A percentile compares a stretch with the other conserved stretches of the same genome.
phyloP scores from a whole-genome alignment of 192 early-diverging fungal species.

The Piromyces finnis region DNA sequence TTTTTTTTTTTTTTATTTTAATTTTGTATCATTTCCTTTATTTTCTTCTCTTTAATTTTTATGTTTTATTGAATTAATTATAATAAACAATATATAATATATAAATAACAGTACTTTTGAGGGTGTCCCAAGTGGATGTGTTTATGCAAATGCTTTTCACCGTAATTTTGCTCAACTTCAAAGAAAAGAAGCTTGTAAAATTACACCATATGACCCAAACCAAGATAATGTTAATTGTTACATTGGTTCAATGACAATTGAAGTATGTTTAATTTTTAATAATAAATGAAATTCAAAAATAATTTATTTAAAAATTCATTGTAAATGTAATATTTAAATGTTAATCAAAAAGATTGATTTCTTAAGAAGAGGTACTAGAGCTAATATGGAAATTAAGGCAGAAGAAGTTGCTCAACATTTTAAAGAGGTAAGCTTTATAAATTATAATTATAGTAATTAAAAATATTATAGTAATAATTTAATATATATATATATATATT shows the following conservation, averaged over 20 bases:
- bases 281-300: conserved; percentile 1
- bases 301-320: conserved; percentile 6
- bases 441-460: conserved; percentile 1
- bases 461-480: neutral
- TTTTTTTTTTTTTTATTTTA: neutral
- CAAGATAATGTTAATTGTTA: conserved; percentile 17
- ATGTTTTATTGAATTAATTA: no score
- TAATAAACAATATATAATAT: no score
- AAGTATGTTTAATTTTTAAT: conserved; percentile 10
- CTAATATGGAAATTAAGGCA: conserved; percentile 41
- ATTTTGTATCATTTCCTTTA: no score
- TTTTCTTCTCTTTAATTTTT: no score
- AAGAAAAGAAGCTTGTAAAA: conserved; percentile 36
- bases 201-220: conserved; percentile 41
- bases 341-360: conserved; percentile 39
- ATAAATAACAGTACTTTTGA: conserved; percentile 31
- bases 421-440: conserved; percentile 11
- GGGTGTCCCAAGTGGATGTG: conserved; percentile 14
- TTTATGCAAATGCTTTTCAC: conserved; percentile 35
- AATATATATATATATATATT: conserved; percentile 1
- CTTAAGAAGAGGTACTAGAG: conserved; percentile 21
- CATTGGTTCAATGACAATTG: conserved; percentile 17
- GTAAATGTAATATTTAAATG: conserved; percentile 9
- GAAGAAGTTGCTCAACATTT: conserved; percentile 53
- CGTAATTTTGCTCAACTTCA: conserved; percentile 49